Conservation (phyloP, 139 green algal genomes). For the Deuterostichococcus epilithicus region DNA sequence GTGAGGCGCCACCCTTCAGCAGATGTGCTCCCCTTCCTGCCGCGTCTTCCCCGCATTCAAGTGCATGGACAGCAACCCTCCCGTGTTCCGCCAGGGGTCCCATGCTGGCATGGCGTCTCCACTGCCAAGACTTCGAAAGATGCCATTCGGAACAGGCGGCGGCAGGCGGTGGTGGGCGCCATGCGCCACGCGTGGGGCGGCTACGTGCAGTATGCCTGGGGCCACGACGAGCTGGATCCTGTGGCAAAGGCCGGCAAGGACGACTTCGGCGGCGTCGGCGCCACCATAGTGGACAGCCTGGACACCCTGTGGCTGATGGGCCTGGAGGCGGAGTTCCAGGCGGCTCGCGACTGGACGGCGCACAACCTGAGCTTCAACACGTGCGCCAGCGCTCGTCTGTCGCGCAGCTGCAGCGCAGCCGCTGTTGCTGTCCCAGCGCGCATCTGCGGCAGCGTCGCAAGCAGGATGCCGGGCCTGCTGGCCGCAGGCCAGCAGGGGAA, state of each 20-base stretch:
- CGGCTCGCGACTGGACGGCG: constrained; percentile 41
- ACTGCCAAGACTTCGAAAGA: background rate
- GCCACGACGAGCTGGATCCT: constrained; percentile 54
- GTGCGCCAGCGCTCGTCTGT: background rate
- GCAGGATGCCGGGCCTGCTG: too few species aligned
- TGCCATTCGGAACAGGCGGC: background rate
- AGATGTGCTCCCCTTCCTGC: too few species aligned
- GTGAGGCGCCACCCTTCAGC: too few species aligned
- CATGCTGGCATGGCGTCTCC: background rate
- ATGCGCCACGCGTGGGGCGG: constrained; percentile 54
- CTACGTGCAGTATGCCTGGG: constrained; percentile 61
- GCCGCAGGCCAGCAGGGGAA: too few species aligned
- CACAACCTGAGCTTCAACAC: constrained; percentile 50
- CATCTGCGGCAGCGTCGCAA: too few species aligned
- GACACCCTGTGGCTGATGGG: constrained; percentile 77
- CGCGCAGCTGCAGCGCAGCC: too few species aligned
- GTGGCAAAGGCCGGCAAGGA: constrained; percentile 32
- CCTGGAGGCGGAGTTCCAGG: constrained; percentile 42
- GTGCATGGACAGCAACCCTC: background rate
- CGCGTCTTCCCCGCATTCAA: too few species aligned
- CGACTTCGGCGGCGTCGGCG: constrained; percentile 57
- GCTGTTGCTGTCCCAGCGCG: too few species aligned
- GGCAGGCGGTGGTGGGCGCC: constrained; percentile 21
- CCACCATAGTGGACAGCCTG: constrained; percentile 59
- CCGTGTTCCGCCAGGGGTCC: background rate